phyloP scores from a whole-genome alignment of 306 rosid genomes.

The Begonia masoniana region DNA sequence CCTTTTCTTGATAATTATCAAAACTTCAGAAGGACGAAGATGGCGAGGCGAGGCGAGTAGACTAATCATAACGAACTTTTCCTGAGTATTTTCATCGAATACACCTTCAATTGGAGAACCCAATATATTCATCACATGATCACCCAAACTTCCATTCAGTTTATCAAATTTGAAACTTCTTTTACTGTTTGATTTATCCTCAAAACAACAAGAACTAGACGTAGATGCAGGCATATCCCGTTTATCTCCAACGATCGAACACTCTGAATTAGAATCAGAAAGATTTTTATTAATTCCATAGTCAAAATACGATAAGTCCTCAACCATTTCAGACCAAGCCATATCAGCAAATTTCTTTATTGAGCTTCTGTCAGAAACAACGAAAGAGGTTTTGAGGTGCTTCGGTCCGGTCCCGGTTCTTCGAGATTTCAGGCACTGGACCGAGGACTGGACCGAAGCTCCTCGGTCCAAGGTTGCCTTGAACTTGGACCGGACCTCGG shows the following conservation, averaged over 20 bases:
- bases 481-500: too few species aligned
- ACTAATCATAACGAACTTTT: slow-evolving; percentile 30
- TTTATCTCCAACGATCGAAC: slow-evolving; percentile 9
- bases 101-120: slow-evolving; percentile 10
- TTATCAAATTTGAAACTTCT: slow-evolving; percentile 19
- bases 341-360: slow-evolving; percentile 41
- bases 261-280: slow-evolving; percentile 3
- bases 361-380: slow-evolving; percentile 17
- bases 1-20: too few species aligned
- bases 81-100: slow-evolving; percentile 27
- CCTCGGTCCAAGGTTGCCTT: too few species aligned
- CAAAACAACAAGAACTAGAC: slow-evolving; percentile 6
- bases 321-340: slow-evolving; percentile 60
- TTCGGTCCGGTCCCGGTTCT: too few species aligned
- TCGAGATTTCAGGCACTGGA: too few species aligned
- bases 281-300: slow-evolving; percentile 2
- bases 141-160: slow-evolving; percentile 39
- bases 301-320: slow-evolving; percentile 46
- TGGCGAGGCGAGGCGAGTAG: too few species aligned
- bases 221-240: slow-evolving; percentile 12
- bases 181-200: slow-evolving; percentile 7
- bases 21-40: too few species aligned
- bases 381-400: slow-evolving; percentile 8
- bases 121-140: slow-evolving; percentile 32
- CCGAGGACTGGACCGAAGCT: too few species aligned